Percentiles rank a stretch among this genome's conserved stretches.
phyloP scores from a whole-genome alignment of 148 eudicot genomes.

The Polygonum maritimum region DNA sequence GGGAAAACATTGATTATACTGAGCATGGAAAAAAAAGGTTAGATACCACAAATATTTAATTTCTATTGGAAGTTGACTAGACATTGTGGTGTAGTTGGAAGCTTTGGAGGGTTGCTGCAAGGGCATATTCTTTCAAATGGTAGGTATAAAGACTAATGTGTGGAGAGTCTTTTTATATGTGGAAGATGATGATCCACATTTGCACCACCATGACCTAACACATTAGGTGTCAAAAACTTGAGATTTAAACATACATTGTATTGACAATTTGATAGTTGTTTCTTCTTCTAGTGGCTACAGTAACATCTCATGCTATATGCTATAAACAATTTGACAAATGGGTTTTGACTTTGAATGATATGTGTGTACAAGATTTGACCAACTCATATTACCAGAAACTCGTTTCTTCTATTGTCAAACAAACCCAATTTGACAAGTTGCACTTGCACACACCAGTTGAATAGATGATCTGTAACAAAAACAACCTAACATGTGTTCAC shows the following conservation, averaged over 20 bases:
- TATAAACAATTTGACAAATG: neutral
- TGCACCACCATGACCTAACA: neutral
- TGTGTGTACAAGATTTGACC: neutral
- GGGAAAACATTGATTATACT: neutral
- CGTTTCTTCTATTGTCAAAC: neutral
- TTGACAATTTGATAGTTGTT: neutral
- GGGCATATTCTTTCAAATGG: constrained; percentile 4
- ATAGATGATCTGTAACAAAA: neutral
- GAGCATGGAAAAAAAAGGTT: neutral
- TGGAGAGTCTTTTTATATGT: neutral
- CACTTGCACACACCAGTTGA: neutral
- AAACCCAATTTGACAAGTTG: neutral
- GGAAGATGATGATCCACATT: neutral
- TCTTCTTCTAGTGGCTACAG: neutral
- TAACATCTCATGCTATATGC: neutral
- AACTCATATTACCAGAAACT: neutral
- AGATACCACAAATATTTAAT: neutral
- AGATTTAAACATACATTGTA: neutral
- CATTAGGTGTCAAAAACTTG: neutral
- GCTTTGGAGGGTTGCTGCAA: constrained; percentile 8
- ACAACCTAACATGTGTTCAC: neutral
- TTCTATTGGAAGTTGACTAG: neutral
- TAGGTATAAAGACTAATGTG: neutral
- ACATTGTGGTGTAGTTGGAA: neutral
- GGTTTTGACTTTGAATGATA: neutral